Percentiles rank a stretch among this genome's conserved stretches.
These are phyloP conservation scores for Fusarium sp. DNA, from an alignment of 2,329 filamentous ascomycete genomes.

Conservation along the genomic window DNA sequence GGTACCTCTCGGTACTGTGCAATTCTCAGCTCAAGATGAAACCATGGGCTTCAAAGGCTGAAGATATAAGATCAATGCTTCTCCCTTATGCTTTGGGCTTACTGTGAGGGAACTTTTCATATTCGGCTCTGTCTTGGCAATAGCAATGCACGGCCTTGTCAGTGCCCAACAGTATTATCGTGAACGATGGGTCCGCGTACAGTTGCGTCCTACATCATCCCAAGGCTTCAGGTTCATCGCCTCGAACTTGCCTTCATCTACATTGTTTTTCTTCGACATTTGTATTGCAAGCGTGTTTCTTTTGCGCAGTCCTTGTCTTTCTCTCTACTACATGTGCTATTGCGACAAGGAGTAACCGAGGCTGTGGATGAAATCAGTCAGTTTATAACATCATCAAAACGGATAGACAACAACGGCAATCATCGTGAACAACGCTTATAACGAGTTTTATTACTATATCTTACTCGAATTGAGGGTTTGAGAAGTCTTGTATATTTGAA, in stretches of 20 bases:
- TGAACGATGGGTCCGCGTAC: conserved; percentile 8
- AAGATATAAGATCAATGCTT: background rate
- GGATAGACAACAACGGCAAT: conserved; percentile 3
- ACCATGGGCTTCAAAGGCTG: background rate
- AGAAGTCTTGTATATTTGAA: background rate
- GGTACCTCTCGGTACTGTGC: background rate
- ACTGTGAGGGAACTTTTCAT: background rate
- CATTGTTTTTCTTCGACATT: background rate
- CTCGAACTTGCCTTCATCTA: background rate
- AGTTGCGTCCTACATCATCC: conserved; percentile 21
- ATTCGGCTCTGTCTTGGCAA: conserved; percentile 19
- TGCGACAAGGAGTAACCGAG: background rate
- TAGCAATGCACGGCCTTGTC: conserved; percentile 33
- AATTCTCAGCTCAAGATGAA: background rate
- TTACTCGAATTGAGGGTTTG: background rate
- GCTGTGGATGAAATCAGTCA: conserved; percentile 10
- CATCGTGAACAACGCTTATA: background rate
- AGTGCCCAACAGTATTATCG: conserved; percentile 21
- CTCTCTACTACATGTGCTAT: background rate
- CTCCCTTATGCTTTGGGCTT: background rate
- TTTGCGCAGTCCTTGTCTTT: background rate
- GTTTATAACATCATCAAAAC: conserved; percentile 5
- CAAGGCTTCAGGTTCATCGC: background rate
- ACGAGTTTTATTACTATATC: background rate
- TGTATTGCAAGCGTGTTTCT: background rate